Evolutionary conservation across 139 green algal species (phyloP), one percentile per base, ranked within the genome.

Genomic region (Astrephomene gubernaculifera): DNA sequence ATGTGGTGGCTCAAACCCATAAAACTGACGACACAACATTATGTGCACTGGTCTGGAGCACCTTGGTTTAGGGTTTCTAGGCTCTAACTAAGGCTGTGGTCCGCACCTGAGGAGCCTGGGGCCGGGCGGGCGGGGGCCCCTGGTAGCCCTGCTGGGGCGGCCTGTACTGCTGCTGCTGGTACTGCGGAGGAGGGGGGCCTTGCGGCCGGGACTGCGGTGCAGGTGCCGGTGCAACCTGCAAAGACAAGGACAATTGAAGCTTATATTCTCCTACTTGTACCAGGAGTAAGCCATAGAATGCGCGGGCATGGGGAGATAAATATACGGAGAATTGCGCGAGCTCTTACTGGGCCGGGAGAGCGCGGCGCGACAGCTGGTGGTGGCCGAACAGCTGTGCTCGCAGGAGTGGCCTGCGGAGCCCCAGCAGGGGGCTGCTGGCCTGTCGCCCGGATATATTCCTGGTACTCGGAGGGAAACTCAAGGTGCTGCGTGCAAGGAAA

Each of bases 391-490:
- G n/a, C 44, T n/a, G 33, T 25, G 2, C 9, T 7, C 45, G 71
- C n/a, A 8, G 71, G 17, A 17, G 45, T 6, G 27, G 38, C n/a
- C n/a, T n/a, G 4, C 68, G 35, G 25, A 12, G 8, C 65, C 39
- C 12, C 39, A 14, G 38, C 14, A 3, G 81, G 45, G 39, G 44
- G 27, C 63, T 74, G 38, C 38, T 72, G 52, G 29, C 35, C 22
- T 6, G 68, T 81, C 3, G 63, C 53, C 36, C 60, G 38, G 41
- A 72, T 71, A 38, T 81, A 73, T 29, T 87, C 72, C 70, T 87
- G 70, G 41, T 88, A 90, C 33, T 87, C 67, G 35, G 85, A 83
- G 12, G 89, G 89, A 57, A 90, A 87, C n/a, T 92, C 86, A 12
- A 90, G 72, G 71, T 92, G 89, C 86, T 92, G 86, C 57, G 63